Conservation (phyloP, 2,329 filamentous ascomycete species). For the Nemania sp. region DNA sequence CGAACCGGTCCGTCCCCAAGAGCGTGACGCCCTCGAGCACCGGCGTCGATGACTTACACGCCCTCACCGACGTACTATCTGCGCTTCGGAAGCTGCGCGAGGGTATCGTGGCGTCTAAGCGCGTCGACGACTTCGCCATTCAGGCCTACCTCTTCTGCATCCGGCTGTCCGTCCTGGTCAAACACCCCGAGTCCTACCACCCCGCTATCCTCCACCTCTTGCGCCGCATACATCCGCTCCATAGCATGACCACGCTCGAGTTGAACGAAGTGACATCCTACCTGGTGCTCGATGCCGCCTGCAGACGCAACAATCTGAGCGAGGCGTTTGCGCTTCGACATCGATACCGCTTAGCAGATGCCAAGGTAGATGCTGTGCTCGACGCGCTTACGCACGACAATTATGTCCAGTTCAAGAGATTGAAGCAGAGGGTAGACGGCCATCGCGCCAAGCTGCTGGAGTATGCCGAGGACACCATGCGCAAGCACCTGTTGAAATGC, state of each 20-base stretch:
- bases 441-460: slow-evolving; percentile 80
- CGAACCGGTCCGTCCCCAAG: slow-evolving; percentile 22
- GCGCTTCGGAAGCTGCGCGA: slow-evolving; percentile 92
- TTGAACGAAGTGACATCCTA: slow-evolving; percentile 79
- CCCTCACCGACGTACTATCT: slow-evolving; percentile 74
- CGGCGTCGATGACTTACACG: slow-evolving; percentile 51
- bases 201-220: slow-evolving; percentile 83
- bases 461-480: slow-evolving; percentile 75
- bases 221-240: slow-evolving; percentile 66
- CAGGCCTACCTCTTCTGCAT: slow-evolving; percentile 91
- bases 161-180: slow-evolving; percentile 77
- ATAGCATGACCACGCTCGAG: slow-evolving; percentile 72
- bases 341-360: slow-evolving; percentile 63
- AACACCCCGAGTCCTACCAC: slow-evolving; percentile 85
- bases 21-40: slow-evolving; percentile 22
- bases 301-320: slow-evolving; percentile 73
- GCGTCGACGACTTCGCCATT: slow-evolving; percentile 80
- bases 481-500: slow-evolving; percentile 80
- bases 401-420: slow-evolving; percentile 76
- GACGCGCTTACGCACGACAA: slow-evolving; percentile 77
- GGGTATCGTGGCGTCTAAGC: slow-evolving; percentile 77
- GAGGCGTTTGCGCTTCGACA: slow-evolving; percentile 71
- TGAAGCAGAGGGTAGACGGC: slow-evolving; percentile 74
- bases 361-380: slow-evolving; percentile 70
- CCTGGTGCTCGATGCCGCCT: slow-evolving; percentile 84